These are phyloP conservation scores for Trichophyton schoenleinii DNA, from an alignment of 2,329 filamentous ascomycete genomes.

Conservation along the genomic window DNA sequence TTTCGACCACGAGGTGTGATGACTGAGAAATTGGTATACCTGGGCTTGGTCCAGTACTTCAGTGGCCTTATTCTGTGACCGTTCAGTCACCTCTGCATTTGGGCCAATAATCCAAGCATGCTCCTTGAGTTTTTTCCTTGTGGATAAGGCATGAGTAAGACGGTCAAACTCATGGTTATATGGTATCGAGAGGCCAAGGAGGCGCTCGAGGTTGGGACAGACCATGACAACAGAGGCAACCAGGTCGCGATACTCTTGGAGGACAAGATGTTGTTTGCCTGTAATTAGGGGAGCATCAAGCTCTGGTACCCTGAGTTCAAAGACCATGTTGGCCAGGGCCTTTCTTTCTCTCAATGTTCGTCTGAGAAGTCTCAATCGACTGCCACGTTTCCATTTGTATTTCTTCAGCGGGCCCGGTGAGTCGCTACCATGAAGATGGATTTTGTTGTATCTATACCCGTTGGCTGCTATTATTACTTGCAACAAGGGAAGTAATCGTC, in stretches of 20 bases:
- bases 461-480: not conserved
- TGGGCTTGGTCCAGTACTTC: conserved; percentile 35
- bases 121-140: conserved; percentile 41
- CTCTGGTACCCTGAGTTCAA: conserved; percentile 42
- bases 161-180: conserved; percentile 44
- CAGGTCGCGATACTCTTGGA: conserved; percentile 39
- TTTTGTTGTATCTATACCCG: conserved; percentile 35
- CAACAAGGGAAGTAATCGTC: not conserved
- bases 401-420: conserved; percentile 35
- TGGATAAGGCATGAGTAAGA: conserved; percentile 44
- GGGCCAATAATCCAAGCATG: conserved; percentile 45
- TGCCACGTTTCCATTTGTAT: conserved; percentile 37
- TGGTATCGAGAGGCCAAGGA: conserved; percentile 42
- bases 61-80: conserved; percentile 24
- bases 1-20: conserved; percentile 40
- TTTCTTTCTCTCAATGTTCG: conserved; percentile 42
- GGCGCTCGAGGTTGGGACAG: conserved; percentile 44
- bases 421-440: conserved; percentile 39
- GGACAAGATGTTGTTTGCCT: conserved; percentile 29
- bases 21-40: conserved; percentile 40
- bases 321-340: conserved; percentile 40
- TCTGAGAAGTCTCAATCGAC: conserved; percentile 42
- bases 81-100: conserved; percentile 28
- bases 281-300: conserved; percentile 30
- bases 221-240: conserved; percentile 47